Evolutionary conservation across 1,284 basidiomycete genomes (phyloP).

Genomic region (Ganoderma sinense): DNA sequence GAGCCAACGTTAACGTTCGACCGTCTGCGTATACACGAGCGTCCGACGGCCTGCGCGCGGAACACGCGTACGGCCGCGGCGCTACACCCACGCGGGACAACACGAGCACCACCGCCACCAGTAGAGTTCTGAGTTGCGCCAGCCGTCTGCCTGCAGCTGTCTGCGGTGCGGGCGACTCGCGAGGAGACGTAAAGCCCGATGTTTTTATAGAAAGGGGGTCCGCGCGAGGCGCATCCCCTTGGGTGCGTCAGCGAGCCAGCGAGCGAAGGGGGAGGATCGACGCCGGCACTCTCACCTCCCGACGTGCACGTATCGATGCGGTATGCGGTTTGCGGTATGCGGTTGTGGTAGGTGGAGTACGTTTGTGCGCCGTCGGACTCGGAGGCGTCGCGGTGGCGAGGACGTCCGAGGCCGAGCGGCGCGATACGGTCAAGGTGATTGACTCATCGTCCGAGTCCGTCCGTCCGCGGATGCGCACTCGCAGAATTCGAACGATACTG

Average conservation of each 20-base stretch:
- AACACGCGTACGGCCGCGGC: no score
- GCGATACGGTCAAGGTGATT: neutral
- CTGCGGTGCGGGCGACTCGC: neutral
- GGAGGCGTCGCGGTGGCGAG: neutral
- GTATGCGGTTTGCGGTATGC: neutral
- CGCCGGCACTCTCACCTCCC: neutral
- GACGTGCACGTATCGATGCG: neutral
- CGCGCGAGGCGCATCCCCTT: neutral
- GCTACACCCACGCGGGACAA: no score
- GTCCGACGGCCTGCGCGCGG: conserved; percentile 2
- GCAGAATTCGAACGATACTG: neutral
- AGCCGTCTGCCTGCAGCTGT: neutral
- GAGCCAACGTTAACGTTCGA: neutral
- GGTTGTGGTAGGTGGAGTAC: neutral
- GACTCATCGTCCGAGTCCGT: conserved; percentile 2
- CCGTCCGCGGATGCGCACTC: neutral
- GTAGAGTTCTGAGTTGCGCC: neutral
- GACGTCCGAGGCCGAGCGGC: neutral
- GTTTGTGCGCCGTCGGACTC: neutral
- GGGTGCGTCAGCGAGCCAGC: neutral
- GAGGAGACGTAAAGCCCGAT: neutral
- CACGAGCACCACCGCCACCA: no score
- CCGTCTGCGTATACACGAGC: neutral
- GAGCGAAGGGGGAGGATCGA: neutral
- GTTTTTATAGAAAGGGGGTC: neutral